phyloP scores from a whole-genome alignment of 495 filamentous ascomycete species.

The Parmelia sp. region DNA sequence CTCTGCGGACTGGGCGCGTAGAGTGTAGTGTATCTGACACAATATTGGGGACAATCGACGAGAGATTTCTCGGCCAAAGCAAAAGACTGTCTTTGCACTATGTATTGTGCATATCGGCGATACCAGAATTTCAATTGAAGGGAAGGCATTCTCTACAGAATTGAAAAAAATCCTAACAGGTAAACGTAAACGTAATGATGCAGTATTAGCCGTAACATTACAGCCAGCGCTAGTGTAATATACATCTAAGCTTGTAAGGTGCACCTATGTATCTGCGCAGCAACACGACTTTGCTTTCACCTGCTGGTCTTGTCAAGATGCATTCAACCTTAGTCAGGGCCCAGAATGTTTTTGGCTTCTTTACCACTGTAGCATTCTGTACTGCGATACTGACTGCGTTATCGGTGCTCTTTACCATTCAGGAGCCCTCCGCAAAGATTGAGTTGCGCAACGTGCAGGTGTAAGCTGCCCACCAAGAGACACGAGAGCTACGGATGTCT shows the following conservation, averaged over 20 bases:
- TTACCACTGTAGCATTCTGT: conserved; percentile 84
- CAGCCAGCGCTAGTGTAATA: background rate
- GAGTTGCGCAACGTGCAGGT: conserved; percentile 75
- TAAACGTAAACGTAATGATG: too few relatives aligned
- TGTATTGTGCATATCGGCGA: too few relatives aligned
- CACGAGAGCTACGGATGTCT: conserved; percentile 7
- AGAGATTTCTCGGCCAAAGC: too few relatives aligned
- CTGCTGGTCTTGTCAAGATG: conserved; percentile 49
- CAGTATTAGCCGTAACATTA: too few relatives aligned
- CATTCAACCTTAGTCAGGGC: conserved; percentile 75
- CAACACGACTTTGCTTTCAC: background rate
- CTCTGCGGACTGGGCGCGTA: too few relatives aligned
- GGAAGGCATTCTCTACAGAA: too few relatives aligned
- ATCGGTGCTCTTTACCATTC: conserved; percentile 66
- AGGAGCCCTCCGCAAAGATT: conserved; percentile 58
- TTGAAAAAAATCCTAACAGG: too few relatives aligned
- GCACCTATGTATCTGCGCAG: background rate
- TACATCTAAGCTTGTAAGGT: too few relatives aligned
- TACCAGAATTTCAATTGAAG: too few relatives aligned
- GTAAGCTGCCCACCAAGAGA: conserved; percentile 45
- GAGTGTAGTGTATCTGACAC: too few relatives aligned
- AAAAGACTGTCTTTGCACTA: too few relatives aligned
- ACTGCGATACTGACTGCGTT: conserved; percentile 72
- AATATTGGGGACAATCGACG: too few relatives aligned
- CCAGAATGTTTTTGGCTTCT: conserved; percentile 95